Conservation (phyloP, 176 grass and related monocot species). For the Eragrostis nindensis region DNA sequence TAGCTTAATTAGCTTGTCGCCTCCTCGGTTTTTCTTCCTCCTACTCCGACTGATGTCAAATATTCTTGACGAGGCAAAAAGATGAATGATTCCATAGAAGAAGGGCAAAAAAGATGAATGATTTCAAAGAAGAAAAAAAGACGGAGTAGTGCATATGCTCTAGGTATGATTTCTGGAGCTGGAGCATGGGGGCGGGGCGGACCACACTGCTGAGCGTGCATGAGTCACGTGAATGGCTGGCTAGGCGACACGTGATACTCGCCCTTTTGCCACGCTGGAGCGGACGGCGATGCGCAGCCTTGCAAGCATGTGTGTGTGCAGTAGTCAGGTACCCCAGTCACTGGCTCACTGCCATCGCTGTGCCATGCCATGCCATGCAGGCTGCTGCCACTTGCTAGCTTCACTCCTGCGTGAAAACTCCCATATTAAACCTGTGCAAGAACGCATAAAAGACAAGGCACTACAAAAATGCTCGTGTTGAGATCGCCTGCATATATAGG, state of each 20-base stretch:
- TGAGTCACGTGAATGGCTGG: background rate
- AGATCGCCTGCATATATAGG: background rate
- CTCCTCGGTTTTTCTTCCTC: too few species aligned
- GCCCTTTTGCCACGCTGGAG: background rate
- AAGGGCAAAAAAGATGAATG: too few species aligned
- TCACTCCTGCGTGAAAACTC: background rate
- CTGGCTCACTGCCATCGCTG: background rate
- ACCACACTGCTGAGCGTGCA: background rate
- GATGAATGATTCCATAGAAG: too few species aligned
- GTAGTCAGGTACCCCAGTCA: background rate
- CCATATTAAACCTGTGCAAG: background rate
- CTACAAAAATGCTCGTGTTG: too few species aligned
- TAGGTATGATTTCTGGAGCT: background rate
- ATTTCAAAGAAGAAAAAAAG: too few species aligned
- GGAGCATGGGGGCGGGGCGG: background rate
- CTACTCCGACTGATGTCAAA: too few species aligned
- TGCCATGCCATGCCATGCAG: background rate
- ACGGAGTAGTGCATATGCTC: too few species aligned
- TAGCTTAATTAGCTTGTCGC: too few species aligned
- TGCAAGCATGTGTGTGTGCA: background rate
- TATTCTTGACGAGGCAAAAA: too few species aligned
- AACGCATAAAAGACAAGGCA: background rate
- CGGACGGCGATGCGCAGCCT: background rate
- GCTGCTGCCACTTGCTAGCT: background rate
- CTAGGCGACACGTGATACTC: conserved; percentile 6